These are phyloP conservation scores for Exophiala dermatitidis DNA, from an alignment of 2,329 filamentous ascomycete species.

Conservation along the genomic window DNA sequence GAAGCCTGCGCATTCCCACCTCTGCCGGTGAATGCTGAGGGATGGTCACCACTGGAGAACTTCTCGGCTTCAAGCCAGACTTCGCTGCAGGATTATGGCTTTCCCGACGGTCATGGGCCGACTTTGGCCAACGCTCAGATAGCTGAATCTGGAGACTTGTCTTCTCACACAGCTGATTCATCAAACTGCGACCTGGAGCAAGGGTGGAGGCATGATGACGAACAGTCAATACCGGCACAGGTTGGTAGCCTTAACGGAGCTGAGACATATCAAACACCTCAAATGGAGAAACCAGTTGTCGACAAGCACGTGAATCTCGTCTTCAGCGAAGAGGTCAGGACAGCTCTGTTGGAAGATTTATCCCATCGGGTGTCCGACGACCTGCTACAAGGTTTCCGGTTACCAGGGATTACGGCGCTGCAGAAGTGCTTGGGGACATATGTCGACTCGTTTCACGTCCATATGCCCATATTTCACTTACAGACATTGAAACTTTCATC, in stretches of 20 bases:
- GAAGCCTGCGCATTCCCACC: slow-evolving; percentile 13
- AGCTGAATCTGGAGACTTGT: not conserved
- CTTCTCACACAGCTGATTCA: not conserved
- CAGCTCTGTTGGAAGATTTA: slow-evolving; percentile 15
- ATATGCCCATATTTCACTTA: slow-evolving; percentile 33
- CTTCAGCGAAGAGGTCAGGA: slow-evolving; percentile 21
- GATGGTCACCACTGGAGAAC: slow-evolving; percentile 19
- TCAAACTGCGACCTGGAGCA: not conserved
- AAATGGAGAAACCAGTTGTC: slow-evolving; percentile 1
- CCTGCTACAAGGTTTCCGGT: slow-evolving; percentile 7
- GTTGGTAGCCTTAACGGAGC: not conserved
- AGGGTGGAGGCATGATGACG: not conserved
- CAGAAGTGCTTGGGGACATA: slow-evolving; percentile 30
- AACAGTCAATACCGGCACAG: not conserved
- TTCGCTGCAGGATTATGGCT: slow-evolving; percentile 19
- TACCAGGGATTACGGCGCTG: slow-evolving; percentile 21
- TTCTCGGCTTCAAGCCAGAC: slow-evolving; percentile 16
- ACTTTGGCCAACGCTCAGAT: slow-evolving; percentile 1
- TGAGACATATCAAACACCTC: not conserved
- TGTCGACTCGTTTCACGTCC: slow-evolving; percentile 32
- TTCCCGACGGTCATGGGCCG: slow-evolving; percentile 2
- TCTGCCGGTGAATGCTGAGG: slow-evolving; percentile 8
- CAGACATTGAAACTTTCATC: slow-evolving; percentile 29
- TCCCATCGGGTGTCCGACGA: slow-evolving; percentile 7
- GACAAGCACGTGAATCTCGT: slow-evolving; percentile 6